Conservation (phyloP, 2,329 filamentous ascomycete genomes). For the Aspergillus ochraceus region DNA sequence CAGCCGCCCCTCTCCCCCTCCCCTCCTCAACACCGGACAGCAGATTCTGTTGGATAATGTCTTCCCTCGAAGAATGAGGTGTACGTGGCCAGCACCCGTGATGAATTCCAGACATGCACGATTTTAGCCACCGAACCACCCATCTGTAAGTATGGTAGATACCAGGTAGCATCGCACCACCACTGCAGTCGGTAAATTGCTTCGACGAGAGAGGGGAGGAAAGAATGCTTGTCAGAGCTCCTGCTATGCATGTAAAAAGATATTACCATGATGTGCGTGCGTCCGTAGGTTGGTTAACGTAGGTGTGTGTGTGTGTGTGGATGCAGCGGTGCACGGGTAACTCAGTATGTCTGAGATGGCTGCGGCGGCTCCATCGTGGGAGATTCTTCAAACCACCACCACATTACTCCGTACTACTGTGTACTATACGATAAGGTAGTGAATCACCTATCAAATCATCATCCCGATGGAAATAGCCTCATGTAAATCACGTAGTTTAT, state of each 20-base stretch:
- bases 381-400: background rate
- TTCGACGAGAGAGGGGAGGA: background rate
- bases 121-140: background rate
- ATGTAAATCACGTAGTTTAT: background rate
- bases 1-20: background rate
- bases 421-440: background rate
- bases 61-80: background rate
- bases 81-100: background rate
- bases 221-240: constrained; percentile 6
- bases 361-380: background rate
- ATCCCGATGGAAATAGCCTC: background rate
- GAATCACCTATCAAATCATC: background rate
- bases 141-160: background rate
- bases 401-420: too few relatives aligned
- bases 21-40: background rate
- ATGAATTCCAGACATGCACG: background rate
- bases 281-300: background rate
- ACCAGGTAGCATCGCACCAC: background rate
- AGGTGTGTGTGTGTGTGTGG: background rate
- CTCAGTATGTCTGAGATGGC: background rate
- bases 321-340: background rate
- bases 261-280: background rate
- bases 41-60: background rate
- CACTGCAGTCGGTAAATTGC: background rate
- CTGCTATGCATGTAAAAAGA: constrained; percentile 1